Base-by-base conservation (phyloP, 2,329 filamentous ascomycete genomes). In the Fonsecaea monophora region DNA sequence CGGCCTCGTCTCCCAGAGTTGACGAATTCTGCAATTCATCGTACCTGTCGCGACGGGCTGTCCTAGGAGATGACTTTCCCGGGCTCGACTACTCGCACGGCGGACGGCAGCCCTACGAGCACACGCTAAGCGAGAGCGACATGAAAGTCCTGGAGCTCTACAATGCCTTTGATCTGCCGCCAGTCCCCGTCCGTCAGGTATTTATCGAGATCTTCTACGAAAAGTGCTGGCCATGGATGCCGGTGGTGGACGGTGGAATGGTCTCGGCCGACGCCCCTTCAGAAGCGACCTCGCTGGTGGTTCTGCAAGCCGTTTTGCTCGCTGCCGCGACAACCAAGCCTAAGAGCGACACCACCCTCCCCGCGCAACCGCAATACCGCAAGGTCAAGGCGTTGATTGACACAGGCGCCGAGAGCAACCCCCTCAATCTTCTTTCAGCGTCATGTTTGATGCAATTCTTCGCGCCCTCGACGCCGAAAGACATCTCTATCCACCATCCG, bases 171-270 rank as follows among this genome's bases (percentile, higher is more conserved):
- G 66, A 68, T 34, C 55, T 68, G 45, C 66, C 66, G 12, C 34
- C 58, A 30, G 35, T 68, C 10, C 63, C 66, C 34, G 53, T 66
- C n/a, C 66, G 62, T 37, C 66, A 68, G 57, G 48, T 56, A 42
- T 42, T 68, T 15, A 53, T 66, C 18, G 66, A 68, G 35, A 58
- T 58, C 13, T 65, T 66, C 53, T 37, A 58, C 15, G 58, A 68
- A n/a, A 53, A 32, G 10, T 68, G 66, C 53, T 68, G 57, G 62
- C 66, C 66, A n/a, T 68, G 66, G 66, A 68, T 68, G 66, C 66
- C 66, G 2, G 66, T 68, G 9, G 57, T 66, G 4, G 62, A 68
- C 34, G 25, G 58, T 13, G 38, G 57, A n/a, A 30, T 18, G 4
- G 30, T 15, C 30, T 37, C 42, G 4, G 32, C 42, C n/a, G 34